These are phyloP conservation scores for Colletotrichum higginsianum DNA, from an alignment of 2,329 filamentous ascomycete genomes.

Conservation along the genomic window DNA sequence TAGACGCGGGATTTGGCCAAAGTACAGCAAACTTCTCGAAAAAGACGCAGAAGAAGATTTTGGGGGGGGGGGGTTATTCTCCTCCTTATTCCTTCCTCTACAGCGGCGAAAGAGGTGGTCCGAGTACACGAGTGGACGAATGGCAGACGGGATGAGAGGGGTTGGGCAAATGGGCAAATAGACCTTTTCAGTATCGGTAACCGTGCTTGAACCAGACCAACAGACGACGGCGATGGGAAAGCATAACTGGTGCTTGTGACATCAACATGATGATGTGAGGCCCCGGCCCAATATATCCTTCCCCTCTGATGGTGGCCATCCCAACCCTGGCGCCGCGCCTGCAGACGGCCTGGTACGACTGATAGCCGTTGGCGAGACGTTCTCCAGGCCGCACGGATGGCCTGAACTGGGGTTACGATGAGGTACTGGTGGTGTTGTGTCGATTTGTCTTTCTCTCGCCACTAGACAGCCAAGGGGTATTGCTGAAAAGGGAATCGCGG, in stretches of 20 bases:
- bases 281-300: conserved; percentile 38
- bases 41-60: neutral
- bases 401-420: conserved; percentile 29
- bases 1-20: conserved; percentile 2
- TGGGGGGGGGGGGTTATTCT: neutral
- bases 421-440: conserved; percentile 32
- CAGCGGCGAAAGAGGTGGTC: neutral
- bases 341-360: conserved; percentile 16
- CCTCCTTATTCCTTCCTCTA: conserved; percentile 26
- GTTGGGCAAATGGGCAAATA: conserved; percentile 31
- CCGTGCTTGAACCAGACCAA: conserved; percentile 36
- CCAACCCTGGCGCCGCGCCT: conserved; percentile 15
- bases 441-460: conserved; percentile 33
- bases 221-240: conserved; percentile 32
- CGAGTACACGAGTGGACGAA: conserved; percentile 13
- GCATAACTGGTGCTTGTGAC: conserved; percentile 21
- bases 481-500: conserved; percentile 27
- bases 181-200: conserved; percentile 22
- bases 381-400: conserved; percentile 32
- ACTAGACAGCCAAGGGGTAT: conserved; percentile 17
- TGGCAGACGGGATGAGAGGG: conserved; percentile 15
- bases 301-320: conserved; percentile 7
- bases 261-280: conserved; percentile 30
- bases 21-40: neutral
- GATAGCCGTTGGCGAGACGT: conserved; percentile 31